Conservation (phyloP, 176 grass and related monocot genomes). For the Olyra latifolia region DNA sequence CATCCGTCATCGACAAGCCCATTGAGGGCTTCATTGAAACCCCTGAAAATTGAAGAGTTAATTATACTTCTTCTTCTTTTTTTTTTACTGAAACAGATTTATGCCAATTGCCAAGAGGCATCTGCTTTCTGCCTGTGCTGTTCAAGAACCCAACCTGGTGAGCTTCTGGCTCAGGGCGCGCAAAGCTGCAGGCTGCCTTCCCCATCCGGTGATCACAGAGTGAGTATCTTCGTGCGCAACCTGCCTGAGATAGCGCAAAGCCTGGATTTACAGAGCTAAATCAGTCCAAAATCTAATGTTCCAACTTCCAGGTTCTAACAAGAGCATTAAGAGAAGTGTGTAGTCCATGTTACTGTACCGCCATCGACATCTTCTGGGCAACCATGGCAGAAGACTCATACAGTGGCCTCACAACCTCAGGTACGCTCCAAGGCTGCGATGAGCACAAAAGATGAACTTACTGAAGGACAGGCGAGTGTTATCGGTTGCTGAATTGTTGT, state of each 20-base stretch:
- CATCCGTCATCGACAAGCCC: constrained; percentile 90
- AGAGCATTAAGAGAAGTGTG: neutral
- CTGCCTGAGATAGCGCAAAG: constrained; percentile 86
- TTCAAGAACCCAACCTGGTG: constrained; percentile 57
- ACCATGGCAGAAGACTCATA: constrained; percentile 84
- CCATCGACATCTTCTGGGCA: constrained; percentile 82
- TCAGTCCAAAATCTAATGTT: constrained; percentile 8
- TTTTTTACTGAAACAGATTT: constrained; percentile 16
- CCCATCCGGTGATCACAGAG: constrained; percentile 66
- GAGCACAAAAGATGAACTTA: constrained; percentile 21
- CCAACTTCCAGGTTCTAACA: neutral
- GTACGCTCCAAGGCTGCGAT: constrained; percentile 80
- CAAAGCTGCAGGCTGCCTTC: constrained; percentile 77
- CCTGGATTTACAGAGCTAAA: constrained; percentile 49
- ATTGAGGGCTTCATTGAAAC: constrained; percentile 88
- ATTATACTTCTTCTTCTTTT: too few species aligned
- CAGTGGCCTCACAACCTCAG: constrained; percentile 85
- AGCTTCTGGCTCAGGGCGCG: constrained; percentile 89
- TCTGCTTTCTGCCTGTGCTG: neutral
- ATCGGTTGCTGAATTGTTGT: neutral
- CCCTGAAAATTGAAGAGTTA: constrained; percentile 40
- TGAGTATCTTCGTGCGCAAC: constrained; percentile 68
- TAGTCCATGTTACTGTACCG: constrained; percentile 47
- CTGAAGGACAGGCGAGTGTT: neutral
- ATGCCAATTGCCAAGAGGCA: constrained; percentile 1